These are phyloP conservation scores for Gossypium lobatum DNA, from an alignment of 441 rosid genomes.

Conservation along the genomic window DNA sequence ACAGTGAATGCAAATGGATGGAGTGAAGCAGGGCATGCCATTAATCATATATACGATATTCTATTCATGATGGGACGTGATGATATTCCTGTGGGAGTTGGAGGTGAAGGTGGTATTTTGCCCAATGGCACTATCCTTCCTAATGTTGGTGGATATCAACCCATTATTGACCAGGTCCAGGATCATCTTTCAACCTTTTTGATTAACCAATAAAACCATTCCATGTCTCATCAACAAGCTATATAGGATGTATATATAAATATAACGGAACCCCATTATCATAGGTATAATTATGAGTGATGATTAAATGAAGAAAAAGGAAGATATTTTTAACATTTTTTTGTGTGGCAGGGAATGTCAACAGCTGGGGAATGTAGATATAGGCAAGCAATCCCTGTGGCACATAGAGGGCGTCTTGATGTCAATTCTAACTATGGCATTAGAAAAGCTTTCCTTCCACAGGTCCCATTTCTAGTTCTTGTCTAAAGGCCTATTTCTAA, in stretches of 20 bases:
- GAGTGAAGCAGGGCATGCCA: slow-evolving; percentile 34
- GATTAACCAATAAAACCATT: neutral
- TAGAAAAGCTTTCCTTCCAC: slow-evolving; percentile 27
- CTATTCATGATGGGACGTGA: slow-evolving; percentile 32
- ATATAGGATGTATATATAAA: neutral
- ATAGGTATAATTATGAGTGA: neutral
- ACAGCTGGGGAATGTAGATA: slow-evolving; percentile 34
- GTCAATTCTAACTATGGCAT: slow-evolving; percentile 28
- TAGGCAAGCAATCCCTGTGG: slow-evolving; percentile 33
- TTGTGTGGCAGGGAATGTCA: slow-evolving; percentile 18
- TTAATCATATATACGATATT: slow-evolving; percentile 31
- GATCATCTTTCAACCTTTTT: slow-evolving; percentile 5
- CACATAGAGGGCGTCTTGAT: slow-evolving; percentile 20
- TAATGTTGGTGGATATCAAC: slow-evolving; percentile 33
- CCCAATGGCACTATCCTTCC: slow-evolving; percentile 24
- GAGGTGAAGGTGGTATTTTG: slow-evolving; percentile 33
- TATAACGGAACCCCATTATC: neutral
- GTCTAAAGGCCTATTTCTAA: neutral
- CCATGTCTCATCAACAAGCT: neutral
- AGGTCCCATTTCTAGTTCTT: slow-evolving; percentile 14
- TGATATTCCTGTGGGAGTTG: slow-evolving; percentile 32
- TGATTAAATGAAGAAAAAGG: neutral
- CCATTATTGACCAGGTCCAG: slow-evolving; percentile 36
- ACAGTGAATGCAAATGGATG: slow-evolving; percentile 34
- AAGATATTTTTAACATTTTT: neutral